Percentiles rank a stretch among this genome's conserved stretches.
phyloP scores from a whole-genome alignment of 2,329 filamentous ascomycete genomes.

The Colletotrichum sp. region DNA sequence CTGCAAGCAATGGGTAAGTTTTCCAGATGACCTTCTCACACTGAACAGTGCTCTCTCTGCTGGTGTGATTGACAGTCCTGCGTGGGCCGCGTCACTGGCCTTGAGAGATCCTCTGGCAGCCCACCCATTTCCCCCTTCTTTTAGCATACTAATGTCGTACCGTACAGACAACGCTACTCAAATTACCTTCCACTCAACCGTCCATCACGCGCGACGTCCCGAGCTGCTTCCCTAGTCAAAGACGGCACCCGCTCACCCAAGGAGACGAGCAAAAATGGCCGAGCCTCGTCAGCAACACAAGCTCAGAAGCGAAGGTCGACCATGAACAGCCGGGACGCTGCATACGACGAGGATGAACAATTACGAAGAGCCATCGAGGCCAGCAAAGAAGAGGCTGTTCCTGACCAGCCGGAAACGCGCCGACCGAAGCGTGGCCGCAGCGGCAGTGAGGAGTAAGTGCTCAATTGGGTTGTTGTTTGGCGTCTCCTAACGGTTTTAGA shows the following conservation, averaged over 20 bases:
- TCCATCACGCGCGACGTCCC: constrained; percentile 60
- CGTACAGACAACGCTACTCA: constrained; percentile 66
- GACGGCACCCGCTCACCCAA: constrained; percentile 62
- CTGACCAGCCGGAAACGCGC: constrained; percentile 59
- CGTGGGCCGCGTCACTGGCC: not conserved
- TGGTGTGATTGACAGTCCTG: not conserved
- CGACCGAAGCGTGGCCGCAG: constrained; percentile 85
- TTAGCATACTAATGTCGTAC: not conserved
- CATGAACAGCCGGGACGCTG: constrained; percentile 95
- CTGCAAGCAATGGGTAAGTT: constrained; percentile 83
- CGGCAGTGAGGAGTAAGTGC: constrained; percentile 89
- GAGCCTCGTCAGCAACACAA: constrained; percentile 54
- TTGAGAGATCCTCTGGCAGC: not conserved
- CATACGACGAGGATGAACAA: constrained; percentile 94
- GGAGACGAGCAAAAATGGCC: constrained; percentile 61
- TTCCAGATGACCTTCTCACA: not conserved
- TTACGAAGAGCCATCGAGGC: constrained; percentile 90
- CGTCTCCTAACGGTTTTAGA: constrained; percentile 48
- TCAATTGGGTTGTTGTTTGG: not conserved
- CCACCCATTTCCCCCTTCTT: not conserved
- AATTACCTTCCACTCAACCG: constrained; percentile 68
- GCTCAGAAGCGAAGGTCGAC: constrained; percentile 87
- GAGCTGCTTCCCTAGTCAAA: constrained; percentile 70
- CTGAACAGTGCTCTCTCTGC: not conserved
- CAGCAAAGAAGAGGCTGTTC: constrained; percentile 80